Evolutionary conservation across 495 filamentous ascomycete genomes (phyloP).

Genomic region (Neurospora sp.): DNA sequence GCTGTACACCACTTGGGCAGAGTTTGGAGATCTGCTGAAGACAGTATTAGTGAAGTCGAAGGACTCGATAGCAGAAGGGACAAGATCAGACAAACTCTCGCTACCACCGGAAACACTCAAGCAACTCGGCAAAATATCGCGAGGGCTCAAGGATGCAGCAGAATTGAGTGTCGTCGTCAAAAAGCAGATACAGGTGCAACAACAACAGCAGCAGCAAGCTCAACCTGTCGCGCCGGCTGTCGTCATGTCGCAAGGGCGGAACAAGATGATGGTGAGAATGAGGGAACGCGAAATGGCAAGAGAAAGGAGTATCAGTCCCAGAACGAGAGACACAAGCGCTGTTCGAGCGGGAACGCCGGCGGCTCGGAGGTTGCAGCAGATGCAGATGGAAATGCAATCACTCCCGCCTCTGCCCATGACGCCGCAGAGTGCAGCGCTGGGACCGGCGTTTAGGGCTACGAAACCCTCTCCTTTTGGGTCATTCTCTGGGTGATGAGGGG

Average conservation of each 20-base stretch:
- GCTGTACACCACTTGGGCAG: slow-evolving; percentile 62
- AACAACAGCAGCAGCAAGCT: not conserved
- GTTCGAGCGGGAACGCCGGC: not conserved
- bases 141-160: slow-evolving; percentile 61
- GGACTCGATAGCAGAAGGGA: not conserved
- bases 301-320: not conserved
- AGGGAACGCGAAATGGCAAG: not conserved
- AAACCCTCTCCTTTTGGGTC: slow-evolving; percentile 7
- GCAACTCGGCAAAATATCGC: slow-evolving; percentile 63
- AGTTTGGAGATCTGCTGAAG: slow-evolving; percentile 59
- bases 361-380: not conserved
- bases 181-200: not conserved
- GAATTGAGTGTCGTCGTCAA: slow-evolving; percentile 47
- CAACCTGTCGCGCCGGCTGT: not conserved
- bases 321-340: not conserved
- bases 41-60: slow-evolving; percentile 39
- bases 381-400: slow-evolving; percentile 7
- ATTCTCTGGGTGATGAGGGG: not conserved
- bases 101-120: slow-evolving; percentile 53
- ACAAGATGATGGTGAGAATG: not conserved
- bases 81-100: slow-evolving; percentile 15
- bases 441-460: slow-evolving; percentile 37
- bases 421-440: slow-evolving; percentile 65
- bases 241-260: not conserved
- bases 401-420: slow-evolving; percentile 24